Evolutionary conservation across 441 rosid species (phyloP), one percentile per base, ranked within the genome.

Genomic region (Dalechampia spathulata): DNA sequence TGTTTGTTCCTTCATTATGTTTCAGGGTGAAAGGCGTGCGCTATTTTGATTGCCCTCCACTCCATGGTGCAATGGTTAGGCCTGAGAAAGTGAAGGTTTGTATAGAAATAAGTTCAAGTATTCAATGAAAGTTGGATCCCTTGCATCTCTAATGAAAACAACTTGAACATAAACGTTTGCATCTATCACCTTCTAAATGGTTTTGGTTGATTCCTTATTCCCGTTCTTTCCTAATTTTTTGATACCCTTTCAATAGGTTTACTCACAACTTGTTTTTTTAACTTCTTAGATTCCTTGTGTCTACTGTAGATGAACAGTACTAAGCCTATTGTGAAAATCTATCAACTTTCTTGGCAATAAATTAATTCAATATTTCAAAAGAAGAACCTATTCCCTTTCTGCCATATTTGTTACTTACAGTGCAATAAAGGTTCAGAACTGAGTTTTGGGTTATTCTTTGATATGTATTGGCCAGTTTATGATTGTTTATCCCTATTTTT

Each of bases 31-130:
- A 66, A 50, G 75, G 75, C 38, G 45, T 50, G 12, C 56, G 69
- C 43, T 71, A 58, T 34, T 66, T 66, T 21, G 63, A 66, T 3
- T 71, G 65, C 49, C 62, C 72, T 23, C 63, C 57, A 10, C 75
- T 58, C 22, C 72, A 62, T 32, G 75, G 75, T 58, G 68, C 50
- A 13, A 66, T 71, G 68, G 51, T 66, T 30, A 66, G 72, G 65
- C 69, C 72, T 19, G 66, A 71, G 54, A 71, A 66, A 71, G 68
- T 71, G 25, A 71, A 71, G 69, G 75, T 71, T 43, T 39, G 66
- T 43, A 43, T 39, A 26, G 10, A 36, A 44, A 50, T 6, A 36
- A 49, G 38, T 15, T 46, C 52, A 25, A 11, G 13, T 32, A 16
- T 17, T 58, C 27, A 25, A 26, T 40, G n/a, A 41, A 17, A 45